A percentile compares a stretch with the other conserved stretches of the same genome.
phyloP scores from a whole-genome alignment of 768 basidiomycete genomes.

The Phaffia tasmanica region DNA sequence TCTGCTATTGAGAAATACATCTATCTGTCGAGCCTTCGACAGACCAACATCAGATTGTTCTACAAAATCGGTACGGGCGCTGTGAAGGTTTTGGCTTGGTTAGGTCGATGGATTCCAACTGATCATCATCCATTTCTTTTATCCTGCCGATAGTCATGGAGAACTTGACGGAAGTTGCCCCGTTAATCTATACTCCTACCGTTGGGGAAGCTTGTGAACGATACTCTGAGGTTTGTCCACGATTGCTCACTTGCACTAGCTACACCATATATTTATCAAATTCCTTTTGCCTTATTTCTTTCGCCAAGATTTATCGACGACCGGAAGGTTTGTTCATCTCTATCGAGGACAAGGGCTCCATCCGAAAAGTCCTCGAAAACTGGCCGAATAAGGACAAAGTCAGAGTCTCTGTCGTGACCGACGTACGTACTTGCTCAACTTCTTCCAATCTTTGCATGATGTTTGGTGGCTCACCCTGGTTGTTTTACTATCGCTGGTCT shows the following conservation, averaged over 20 bases:
- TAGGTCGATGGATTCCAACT: neutral
- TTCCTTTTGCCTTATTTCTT: neutral
- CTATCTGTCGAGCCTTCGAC: constrained; percentile 63
- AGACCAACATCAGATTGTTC: constrained; percentile 61
- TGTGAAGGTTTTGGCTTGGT: constrained; percentile 38
- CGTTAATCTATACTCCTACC: constrained; percentile 83
- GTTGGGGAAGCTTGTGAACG: constrained; percentile 84
- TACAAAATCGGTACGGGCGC: constrained; percentile 59
- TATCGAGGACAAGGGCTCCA: constrained; percentile 70
- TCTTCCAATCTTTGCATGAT: neutral
- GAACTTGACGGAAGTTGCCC: constrained; percentile 45
- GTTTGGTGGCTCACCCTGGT: neutral
- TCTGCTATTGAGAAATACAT: constrained; percentile 58
- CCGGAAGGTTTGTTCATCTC: constrained; percentile 48
- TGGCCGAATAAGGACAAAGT: constrained; percentile 61
- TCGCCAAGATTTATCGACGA: constrained; percentile 41
- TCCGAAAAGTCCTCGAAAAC: constrained; percentile 55
- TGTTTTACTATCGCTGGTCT: neutral
- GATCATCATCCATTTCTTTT: neutral
- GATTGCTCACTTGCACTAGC: neutral
- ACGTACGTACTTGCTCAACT: constrained; percentile 34
- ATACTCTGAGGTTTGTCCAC: constrained; percentile 52
- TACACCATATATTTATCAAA: neutral
- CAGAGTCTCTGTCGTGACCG: constrained; percentile 50
- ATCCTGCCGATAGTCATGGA: constrained; percentile 2